Conservation (phyloP, 768 basidiomycete genomes). For the Trametes cubensis region DNA sequence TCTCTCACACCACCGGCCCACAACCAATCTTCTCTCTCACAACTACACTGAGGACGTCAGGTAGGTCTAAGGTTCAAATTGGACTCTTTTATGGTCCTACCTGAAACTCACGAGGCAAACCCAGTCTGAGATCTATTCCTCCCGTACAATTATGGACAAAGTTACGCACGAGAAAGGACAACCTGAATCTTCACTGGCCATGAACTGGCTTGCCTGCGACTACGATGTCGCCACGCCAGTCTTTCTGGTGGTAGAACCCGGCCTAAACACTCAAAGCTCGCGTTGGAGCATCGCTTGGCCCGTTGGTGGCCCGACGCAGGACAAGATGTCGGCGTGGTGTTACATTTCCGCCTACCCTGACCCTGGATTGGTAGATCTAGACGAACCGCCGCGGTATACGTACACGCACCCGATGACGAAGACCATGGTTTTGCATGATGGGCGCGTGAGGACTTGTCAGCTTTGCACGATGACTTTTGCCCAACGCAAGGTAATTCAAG, state of each 20-base stretch:
- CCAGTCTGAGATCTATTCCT: no score
- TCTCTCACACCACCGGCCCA: no score
- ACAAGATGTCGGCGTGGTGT: conserved; percentile 9
- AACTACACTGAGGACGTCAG: no score
- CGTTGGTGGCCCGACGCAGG: neutral
- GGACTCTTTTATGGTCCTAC: no score
- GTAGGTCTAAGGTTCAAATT: no score
- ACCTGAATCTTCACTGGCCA: neutral
- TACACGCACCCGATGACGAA: conserved; percentile 15
- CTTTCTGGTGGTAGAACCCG: conserved; percentile 9
- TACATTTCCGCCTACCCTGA: conserved; percentile 1
- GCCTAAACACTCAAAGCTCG: neutral
- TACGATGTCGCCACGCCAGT: conserved; percentile 7
- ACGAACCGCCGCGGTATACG: neutral
- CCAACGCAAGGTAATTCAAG: no score
- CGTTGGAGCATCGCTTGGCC: conserved; percentile 14
- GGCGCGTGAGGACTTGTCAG: neutral
- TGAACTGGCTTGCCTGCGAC: conserved; percentile 19
- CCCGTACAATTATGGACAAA: neutral
- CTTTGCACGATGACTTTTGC: neutral
- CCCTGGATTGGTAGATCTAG: neutral
- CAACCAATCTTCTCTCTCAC: no score
- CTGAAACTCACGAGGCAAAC: no score
- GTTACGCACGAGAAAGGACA: neutral
- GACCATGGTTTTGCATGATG: neutral